Base-by-base conservation (phyloP, 2,329 filamentous ascomycete genomes). In the Pseudogymnoascus sp. region DNA sequence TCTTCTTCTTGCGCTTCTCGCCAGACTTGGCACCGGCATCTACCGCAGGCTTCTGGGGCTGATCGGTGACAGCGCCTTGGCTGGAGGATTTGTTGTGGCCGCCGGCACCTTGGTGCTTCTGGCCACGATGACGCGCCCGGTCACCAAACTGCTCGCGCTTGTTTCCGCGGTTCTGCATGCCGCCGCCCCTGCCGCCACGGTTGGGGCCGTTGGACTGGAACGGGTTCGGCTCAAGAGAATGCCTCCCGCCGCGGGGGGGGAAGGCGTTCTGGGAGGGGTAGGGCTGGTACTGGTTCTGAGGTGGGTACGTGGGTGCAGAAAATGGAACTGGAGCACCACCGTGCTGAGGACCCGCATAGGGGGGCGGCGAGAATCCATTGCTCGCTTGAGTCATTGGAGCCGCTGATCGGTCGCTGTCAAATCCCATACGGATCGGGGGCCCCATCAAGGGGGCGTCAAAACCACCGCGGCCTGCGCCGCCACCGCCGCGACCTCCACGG, bases 371-470 rank as follows among this genome's bases (percentile, higher is more conserved):
- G 63, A 78, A 80, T 42, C 75, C 75, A 70, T 69, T 75, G 73
- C 78, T 78, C 73, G 77, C 76, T 74, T 78, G 78, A 69, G 81
- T 65, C 67, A 72, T 68, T 53, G 72, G 71, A 63, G 70, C 60
- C 66, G 37, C 76, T 59, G 79, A 75, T 59, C 78, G 75, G 64
- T 82, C 77, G 61, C 74, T 75, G 59, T 83, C 81, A 72, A 82
- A 82, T 3, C 81, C 80, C 76, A 83, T 82, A 63, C 78, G 78
- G 66, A 84, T 80, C 1, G 81, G 80, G 35, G 81, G 80, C 0
- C 79, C 83, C 83, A 81, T 82, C 68, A 79, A 75, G 71, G 79
- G 73, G 62, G 72, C 72, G 67, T 75, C 72, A 70, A 71, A 69
- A 64, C 71, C 71, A 61, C 81, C 81, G 65, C 80, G 79, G 53